Base-by-base conservation (phyloP, 306 rosid genomes). In the Acacia crassicarpa region DNA sequence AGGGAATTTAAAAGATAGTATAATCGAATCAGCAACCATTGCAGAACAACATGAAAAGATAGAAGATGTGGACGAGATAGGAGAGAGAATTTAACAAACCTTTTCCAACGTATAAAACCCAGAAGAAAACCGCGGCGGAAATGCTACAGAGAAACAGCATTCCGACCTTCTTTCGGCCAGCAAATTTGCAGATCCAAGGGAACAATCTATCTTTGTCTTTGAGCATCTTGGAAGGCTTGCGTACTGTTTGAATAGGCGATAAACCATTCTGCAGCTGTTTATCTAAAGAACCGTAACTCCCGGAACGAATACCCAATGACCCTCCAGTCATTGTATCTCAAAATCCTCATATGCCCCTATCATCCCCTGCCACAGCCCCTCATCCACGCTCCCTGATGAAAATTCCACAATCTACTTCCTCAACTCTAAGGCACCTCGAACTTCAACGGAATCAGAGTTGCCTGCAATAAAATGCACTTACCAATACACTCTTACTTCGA, bases 61-160 rank as follows among this genome's bases (percentile, higher is more conserved):
- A 65, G 1, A 51, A 32, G 56, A 9, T 43, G 62, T 67, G 19
- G 78, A 68, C 35, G 14, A 46, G 27, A 6, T 2, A 4, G 20
- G 54, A 15, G 23, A 23, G 77, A 11, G 81, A 66, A 69, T 30
- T 23, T 58, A 53, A 67, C 72, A 76, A 70, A 94, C 98, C 98
- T 92, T 94, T 94, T 78, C 93, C 97, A 2, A 94, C 89, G 80
- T 86, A 92, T 78, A 94, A 78, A 81, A 94, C 98, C 94, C 93
- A 92, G 78, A 87, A 73, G 89, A 92, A 94, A 86, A 91, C 95
- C 41, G 78, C 93, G 16, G 95, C 95, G 32, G 98, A 94, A 77
- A 91, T 88, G 83, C 86, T 49, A 80, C 88, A 94, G 19, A 94
- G 94, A 66, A 94, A 91, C 81, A 94, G 68, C 98, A 92, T 94